A percentile compares a stretch with the other conserved stretches of the same genome.
These are phyloP conservation scores for Ormosia emarginata DNA, from an alignment of 306 rosid species.

Conservation along the genomic window DNA sequence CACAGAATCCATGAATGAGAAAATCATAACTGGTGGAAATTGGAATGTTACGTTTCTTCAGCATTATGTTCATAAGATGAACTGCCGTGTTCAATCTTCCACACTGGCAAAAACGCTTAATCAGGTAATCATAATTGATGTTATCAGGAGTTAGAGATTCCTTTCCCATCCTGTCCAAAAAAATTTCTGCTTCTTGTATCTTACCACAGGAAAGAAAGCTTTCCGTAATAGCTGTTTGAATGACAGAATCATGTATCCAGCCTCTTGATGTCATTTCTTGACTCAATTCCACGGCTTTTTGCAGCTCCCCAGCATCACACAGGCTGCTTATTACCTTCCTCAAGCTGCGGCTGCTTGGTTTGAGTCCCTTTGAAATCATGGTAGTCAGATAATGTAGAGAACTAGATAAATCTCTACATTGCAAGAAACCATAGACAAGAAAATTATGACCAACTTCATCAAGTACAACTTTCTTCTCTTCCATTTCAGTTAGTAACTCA, in stretches of 20 bases:
- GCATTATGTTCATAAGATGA: slow-evolving; percentile 64
- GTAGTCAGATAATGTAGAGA: slow-evolving; percentile 47
- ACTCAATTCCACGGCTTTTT: slow-evolving; percentile 61
- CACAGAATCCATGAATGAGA: slow-evolving; percentile 56
- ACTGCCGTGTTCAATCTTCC: slow-evolving; percentile 64
- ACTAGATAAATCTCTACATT: slow-evolving; percentile 50
- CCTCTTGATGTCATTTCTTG: slow-evolving; percentile 65
- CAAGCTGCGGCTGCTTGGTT: slow-evolving; percentile 67
- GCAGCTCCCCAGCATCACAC: slow-evolving; percentile 56
- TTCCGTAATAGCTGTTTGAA: slow-evolving; percentile 58
- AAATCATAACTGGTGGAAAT: slow-evolving; percentile 63
- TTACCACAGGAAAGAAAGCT: slow-evolving; percentile 54
- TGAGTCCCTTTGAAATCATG: slow-evolving; percentile 62
- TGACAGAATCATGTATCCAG: slow-evolving; percentile 62
- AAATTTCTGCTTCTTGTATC: slow-evolving; percentile 64
- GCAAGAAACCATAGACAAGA: slow-evolving; percentile 67
- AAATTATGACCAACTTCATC: slow-evolving; percentile 66
- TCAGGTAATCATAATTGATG: slow-evolving; percentile 63
- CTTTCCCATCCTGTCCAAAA: slow-evolving; percentile 60
- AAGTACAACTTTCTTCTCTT: slow-evolving; percentile 46
- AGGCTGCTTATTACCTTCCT: slow-evolving; percentile 51
- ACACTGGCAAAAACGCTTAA: slow-evolving; percentile 54
- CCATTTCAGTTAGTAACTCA: slow-evolving; percentile 52
- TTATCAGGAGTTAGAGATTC: slow-evolving; percentile 57
- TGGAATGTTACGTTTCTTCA: slow-evolving; percentile 63